Percentiles rank a stretch among this genome's conserved stretches.
These are phyloP conservation scores for Flueggea neowawraea DNA, from an alignment of 441 rosid species.

Conservation along the genomic window DNA sequence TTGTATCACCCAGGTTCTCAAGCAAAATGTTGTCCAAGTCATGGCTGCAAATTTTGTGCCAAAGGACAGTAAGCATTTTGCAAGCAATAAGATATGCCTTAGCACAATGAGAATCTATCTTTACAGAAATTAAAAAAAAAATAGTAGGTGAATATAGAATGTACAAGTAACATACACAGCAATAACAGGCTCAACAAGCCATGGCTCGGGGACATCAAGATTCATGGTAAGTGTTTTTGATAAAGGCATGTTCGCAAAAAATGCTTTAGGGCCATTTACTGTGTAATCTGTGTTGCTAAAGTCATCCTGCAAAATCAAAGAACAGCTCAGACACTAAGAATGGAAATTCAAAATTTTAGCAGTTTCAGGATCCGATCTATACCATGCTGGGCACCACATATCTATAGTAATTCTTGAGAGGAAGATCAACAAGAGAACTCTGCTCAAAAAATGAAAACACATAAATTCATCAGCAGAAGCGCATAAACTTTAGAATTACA, in stretches of 20 bases:
- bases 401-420: slow-evolving; percentile 98
- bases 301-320: slow-evolving; percentile 74
- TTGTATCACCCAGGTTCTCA: slow-evolving; percentile 96
- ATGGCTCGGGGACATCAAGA: slow-evolving; percentile 99
- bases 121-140: slow-evolving; percentile 3
- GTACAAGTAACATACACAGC: slow-evolving; percentile 73
- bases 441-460: slow-evolving; percentile 31
- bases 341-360: slow-evolving; percentile 18
- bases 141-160: slow-evolving; percentile 13
- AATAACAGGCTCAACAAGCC: slow-evolving; percentile 98
- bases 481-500: no score
- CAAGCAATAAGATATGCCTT: slow-evolving; percentile 5
- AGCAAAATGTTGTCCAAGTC: slow-evolving; percentile 98
- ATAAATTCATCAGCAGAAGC: not conserved
- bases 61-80: slow-evolving; percentile 16
- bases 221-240: slow-evolving; percentile 99
- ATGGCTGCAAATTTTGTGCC: slow-evolving; percentile 56
- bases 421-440: slow-evolving; percentile 99
- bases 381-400: slow-evolving; percentile 91
- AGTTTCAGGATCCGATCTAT: slow-evolving; percentile 17
- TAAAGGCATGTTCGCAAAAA: slow-evolving; percentile 96
- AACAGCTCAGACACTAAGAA: slow-evolving; percentile 27
- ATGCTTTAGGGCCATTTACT: slow-evolving; percentile 92
- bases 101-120: slow-evolving; percentile 12
- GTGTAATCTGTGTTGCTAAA: slow-evolving; percentile 70